phyloP scores from a whole-genome alignment of 805 yeast genomes.

The Pichia gijzeniarum region DNA sequence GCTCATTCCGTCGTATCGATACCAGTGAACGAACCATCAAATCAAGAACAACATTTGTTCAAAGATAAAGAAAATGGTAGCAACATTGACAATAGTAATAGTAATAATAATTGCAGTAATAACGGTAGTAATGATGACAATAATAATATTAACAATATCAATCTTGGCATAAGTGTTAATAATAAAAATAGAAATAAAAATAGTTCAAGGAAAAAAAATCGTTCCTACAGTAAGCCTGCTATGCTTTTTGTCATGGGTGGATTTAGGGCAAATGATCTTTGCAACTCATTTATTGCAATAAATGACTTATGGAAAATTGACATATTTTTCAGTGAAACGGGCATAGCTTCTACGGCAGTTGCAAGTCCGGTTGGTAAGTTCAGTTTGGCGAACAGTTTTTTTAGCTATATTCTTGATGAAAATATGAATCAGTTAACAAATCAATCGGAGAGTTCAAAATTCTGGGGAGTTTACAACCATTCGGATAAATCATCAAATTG shows the following conservation, averaged over 20 bases:
- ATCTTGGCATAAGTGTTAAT: no score
- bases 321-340: conserved; percentile 29
- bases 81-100: background rate
- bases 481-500: conserved; percentile 17
- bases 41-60: background rate
- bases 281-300: conserved; percentile 25
- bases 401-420: conserved; percentile 17
- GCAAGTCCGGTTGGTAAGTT: conserved; percentile 29
- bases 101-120: no score
- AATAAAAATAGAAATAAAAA: no score
- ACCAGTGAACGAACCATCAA: conserved; percentile 24
- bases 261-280: conserved; percentile 32
- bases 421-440: conserved; percentile 15
- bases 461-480: conserved; percentile 24
- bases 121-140: no score
- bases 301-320: conserved; percentile 32
- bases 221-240: conserved; percentile 23
- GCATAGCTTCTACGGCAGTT: conserved; percentile 26
- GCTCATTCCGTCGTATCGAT: conserved; percentile 24
- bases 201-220: background rate
- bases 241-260: conserved; percentile 44
- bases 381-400: conserved; percentile 17
- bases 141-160: no score
- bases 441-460: conserved; percentile 7
- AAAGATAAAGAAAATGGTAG: background rate